These are phyloP conservation scores for Diversispora eburnea DNA, from an alignment of 192 early-diverging fungal genomes.

Conservation along the genomic window DNA sequence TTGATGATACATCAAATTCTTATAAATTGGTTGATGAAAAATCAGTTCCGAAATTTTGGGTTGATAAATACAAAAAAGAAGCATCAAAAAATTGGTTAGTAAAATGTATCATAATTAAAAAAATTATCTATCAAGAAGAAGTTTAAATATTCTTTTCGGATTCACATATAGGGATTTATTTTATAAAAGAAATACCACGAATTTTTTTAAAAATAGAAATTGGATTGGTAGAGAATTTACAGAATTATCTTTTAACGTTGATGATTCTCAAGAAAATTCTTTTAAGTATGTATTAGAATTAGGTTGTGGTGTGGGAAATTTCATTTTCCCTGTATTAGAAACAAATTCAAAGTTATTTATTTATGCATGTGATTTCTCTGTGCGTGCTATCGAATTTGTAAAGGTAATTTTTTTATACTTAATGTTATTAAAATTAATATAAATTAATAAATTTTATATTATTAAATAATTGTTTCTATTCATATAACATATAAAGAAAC, in stretches of 20 bases:
- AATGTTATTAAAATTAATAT: background rate
- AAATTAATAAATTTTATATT: too few species aligned
- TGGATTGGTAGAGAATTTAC: conserved; percentile 96
- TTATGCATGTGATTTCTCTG: conserved; percentile 93
- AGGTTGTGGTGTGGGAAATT: conserved; percentile 97
- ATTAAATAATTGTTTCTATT: too few species aligned
- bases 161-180: conserved; percentile 60
- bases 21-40: conserved; percentile 1
- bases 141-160: background rate
- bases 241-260: conserved; percentile 50
- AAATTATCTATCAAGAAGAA: background rate
- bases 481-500: conserved; percentile 32
- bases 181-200: conserved; percentile 82
- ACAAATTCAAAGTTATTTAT: conserved; percentile 76
- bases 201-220: conserved; percentile 97
- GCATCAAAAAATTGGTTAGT: conserved; percentile 68
- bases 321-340: conserved; percentile 89
- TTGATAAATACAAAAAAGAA: conserved; percentile 74
- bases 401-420: conserved; percentile 47
- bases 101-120: background rate
- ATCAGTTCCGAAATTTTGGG: conserved; percentile 54
- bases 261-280: background rate
- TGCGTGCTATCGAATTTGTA: conserved; percentile 86
- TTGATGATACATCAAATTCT: background rate
- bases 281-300: conserved; percentile 66